phyloP scores from a whole-genome alignment of 495 filamentous ascomycete genomes.

The Penicillium egyptiacum region DNA sequence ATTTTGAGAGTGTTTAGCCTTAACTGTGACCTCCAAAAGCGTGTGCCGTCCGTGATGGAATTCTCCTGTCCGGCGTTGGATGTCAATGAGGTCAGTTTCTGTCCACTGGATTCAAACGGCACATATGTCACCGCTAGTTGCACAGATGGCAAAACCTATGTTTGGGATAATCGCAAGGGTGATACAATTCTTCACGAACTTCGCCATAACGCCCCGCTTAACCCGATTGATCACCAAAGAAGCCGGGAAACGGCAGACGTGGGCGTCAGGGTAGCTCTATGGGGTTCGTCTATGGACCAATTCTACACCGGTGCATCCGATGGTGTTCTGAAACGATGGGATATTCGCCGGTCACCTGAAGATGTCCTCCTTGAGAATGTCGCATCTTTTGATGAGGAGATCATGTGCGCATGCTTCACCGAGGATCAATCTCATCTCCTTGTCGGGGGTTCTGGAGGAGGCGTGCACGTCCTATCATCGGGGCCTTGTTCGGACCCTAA shows the following conservation, averaged over 20 bases:
- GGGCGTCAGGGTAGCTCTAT: slow-evolving; percentile 77
- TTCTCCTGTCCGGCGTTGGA: slow-evolving; percentile 76
- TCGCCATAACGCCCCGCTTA: slow-evolving; percentile 65
- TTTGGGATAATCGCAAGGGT: slow-evolving; percentile 74
- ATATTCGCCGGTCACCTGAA: slow-evolving; percentile 61
- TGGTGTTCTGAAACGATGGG: slow-evolving; percentile 83
- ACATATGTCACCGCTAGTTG: slow-evolving; percentile 77
- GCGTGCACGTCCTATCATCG: slow-evolving; percentile 64
- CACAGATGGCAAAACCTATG: slow-evolving; percentile 77
- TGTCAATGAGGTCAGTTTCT: slow-evolving; percentile 77
- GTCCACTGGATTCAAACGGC: slow-evolving; percentile 33
- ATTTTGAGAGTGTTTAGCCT: slow-evolving; percentile 45
- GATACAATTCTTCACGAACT: slow-evolving; percentile 63
- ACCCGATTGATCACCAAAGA: slow-evolving; percentile 55
- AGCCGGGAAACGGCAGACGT: slow-evolving; percentile 69
- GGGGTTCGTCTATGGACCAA: slow-evolving; percentile 67
- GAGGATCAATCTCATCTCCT: slow-evolving; percentile 69
- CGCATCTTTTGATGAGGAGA: slow-evolving; percentile 47
- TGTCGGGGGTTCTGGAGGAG: slow-evolving; percentile 73
- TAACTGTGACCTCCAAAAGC: slow-evolving; percentile 42
- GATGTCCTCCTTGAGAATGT: slow-evolving; percentile 64
- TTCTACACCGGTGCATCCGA: slow-evolving; percentile 93
- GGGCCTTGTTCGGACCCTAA: slow-evolving; percentile 31
- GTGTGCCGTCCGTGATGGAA: slow-evolving; percentile 31
- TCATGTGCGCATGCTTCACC: slow-evolving; percentile 67